A percentile compares a stretch with the other conserved stretches of the same genome.
phyloP scores from a whole-genome alignment of 129 eudicot genomes.

The Heracleum sosnowskyi region DNA sequence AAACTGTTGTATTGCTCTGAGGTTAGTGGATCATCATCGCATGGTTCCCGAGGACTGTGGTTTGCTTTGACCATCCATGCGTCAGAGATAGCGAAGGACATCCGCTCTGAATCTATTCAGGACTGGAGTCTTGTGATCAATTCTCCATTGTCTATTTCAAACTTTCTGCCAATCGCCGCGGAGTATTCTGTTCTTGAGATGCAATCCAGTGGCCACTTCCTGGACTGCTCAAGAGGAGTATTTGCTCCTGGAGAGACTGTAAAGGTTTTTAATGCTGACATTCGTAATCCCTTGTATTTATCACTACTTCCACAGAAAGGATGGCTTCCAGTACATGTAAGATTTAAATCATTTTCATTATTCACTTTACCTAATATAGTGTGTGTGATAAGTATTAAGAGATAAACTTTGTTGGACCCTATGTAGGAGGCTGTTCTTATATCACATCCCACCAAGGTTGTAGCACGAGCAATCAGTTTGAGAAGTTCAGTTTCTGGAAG shows the following conservation, averaged over 20 bases:
- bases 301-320: conserved; percentile 88
- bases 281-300: conserved; percentile 70
- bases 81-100: conserved; percentile 74
- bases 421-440: conserved; percentile 79
- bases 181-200: conserved; percentile 87
- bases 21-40: conserved; percentile 62
- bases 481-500: conserved; percentile 95
- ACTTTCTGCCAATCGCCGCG: conserved; percentile 70
- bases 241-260: conserved; percentile 73
- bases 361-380: neutral
- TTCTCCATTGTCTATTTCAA: conserved; percentile 63
- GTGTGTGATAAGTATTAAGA: neutral
- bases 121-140: conserved; percentile 83
- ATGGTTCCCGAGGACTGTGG: conserved; percentile 61
- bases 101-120: conserved; percentile 61
- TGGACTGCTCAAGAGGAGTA: conserved; percentile 67
- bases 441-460: conserved; percentile 56
- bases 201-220: conserved; percentile 77
- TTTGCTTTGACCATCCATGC: conserved; percentile 79
- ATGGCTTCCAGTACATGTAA: conserved; percentile 85
- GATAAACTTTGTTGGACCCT: conserved; percentile 7
- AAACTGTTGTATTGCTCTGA: conserved; percentile 58
- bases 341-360: conserved; percentile 12
- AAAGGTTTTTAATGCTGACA: conserved; percentile 64
- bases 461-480: conserved; percentile 59